Conservation (phyloP, 352 stramenopile species). For the Pythium grandisporangium region DNA sequence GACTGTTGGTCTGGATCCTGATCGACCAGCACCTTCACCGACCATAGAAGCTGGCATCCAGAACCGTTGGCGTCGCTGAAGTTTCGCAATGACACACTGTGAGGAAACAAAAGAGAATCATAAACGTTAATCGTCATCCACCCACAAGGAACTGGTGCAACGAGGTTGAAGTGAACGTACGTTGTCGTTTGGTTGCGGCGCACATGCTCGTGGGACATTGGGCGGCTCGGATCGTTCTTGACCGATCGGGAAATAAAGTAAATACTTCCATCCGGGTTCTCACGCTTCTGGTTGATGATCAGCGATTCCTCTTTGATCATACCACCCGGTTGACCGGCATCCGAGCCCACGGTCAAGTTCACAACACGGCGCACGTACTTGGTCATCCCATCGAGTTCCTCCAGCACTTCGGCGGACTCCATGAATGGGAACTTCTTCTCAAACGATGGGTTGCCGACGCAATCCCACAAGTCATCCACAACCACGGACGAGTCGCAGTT, state of each 20-base stretch:
- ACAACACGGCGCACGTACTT: constrained; percentile 80
- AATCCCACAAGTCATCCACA: constrained; percentile 74
- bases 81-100: constrained; percentile 68
- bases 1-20: constrained; percentile 62
- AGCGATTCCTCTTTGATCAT: constrained; percentile 83
- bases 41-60: constrained; percentile 73
- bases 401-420: constrained; percentile 59
- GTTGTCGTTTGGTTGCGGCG: constrained; percentile 69
- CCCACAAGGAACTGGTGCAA: neutral
- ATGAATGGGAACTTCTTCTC: constrained; percentile 83
- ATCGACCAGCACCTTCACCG: constrained; percentile 73
- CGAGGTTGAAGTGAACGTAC: constrained; percentile 26
- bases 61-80: constrained; percentile 63
- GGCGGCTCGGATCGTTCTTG: constrained; percentile 59
- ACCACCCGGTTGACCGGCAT: constrained; percentile 45
- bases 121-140: no score
- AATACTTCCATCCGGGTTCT: constrained; percentile 63
- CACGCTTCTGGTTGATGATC: constrained; percentile 67
- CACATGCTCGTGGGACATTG: constrained; percentile 53
- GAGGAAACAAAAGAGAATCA: constrained; percentile 1
- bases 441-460: constrained; percentile 54
- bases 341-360: constrained; percentile 73
- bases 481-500: constrained; percentile 59
- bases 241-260: constrained; percentile 57
- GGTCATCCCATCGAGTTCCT: constrained; percentile 63